Conservation (phyloP, 495 filamentous ascomycete species). For the Aspergillus hancockii region DNA sequence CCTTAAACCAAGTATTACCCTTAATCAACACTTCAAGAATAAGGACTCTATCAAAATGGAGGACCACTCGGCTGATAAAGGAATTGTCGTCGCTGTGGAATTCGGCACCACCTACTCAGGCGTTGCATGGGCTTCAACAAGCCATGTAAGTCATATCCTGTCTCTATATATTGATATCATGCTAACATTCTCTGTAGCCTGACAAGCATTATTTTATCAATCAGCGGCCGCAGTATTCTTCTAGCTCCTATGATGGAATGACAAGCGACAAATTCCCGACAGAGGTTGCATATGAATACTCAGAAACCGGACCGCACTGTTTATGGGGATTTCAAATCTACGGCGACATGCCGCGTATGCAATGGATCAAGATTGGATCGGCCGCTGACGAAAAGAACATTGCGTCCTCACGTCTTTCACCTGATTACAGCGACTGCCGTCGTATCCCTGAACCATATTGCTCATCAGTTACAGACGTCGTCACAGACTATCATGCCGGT, state of each 20-base stretch:
- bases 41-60: too few species aligned
- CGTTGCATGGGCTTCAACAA: constrained; percentile 46
- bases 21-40: too few species aligned
- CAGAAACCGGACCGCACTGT: constrained; percentile 21
- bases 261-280: constrained; percentile 39
- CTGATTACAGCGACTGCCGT: constrained; percentile 15
- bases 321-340: constrained; percentile 56
- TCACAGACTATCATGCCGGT: constrained; percentile 66
- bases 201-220: constrained; percentile 23
- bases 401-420: constrained; percentile 19
- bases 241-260: constrained; percentile 26
- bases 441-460: constrained; percentile 34
- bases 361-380: constrained; percentile 58
- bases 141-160: constrained; percentile 24
- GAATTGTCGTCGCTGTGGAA: constrained; percentile 38
- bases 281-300: constrained; percentile 37
- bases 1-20: too few species aligned
- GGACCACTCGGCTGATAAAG: too few species aligned
- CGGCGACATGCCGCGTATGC: constrained; percentile 36
- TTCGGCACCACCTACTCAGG: constrained; percentile 54
- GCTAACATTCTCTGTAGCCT: constrained; percentile 21
- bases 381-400: constrained; percentile 22
- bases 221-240: constrained; percentile 25
- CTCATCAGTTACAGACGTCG: constrained; percentile 60
- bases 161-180: constrained; percentile 1